These are phyloP conservation scores for Rossbeevera mucosa DNA, from an alignment of 768 basidiomycete genomes.

Conservation along the genomic window DNA sequence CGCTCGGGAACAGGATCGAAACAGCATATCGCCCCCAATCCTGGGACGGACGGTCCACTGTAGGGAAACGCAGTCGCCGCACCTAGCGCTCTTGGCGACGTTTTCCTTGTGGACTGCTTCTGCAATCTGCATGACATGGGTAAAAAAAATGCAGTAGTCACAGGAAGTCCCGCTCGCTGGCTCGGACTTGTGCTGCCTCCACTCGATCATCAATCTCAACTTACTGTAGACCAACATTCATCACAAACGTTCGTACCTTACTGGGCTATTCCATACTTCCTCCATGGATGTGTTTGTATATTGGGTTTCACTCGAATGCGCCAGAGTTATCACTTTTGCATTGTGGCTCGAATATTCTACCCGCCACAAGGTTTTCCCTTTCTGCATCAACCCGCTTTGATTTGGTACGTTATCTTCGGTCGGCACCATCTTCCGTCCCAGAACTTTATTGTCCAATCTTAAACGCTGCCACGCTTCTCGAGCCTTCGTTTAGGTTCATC, in stretches of 20 bases:
- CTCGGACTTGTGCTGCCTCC: not conserved
- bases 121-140: not conserved
- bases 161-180: not conserved
- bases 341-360: too few relatives aligned
- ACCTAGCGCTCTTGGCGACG: not conserved
- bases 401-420: too few relatives aligned
- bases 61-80: not conserved
- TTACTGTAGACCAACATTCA: not conserved
- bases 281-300: constrained; percentile 1
- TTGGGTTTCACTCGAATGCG: not conserved
- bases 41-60: not conserved
- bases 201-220: not conserved
- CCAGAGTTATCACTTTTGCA: not conserved
- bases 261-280: not conserved
- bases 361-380: too few relatives aligned
- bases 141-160: not conserved
- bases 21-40: not conserved
- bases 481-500: too few relatives aligned
- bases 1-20: not conserved
- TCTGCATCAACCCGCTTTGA: too few relatives aligned
- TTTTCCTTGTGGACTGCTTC: not conserved
- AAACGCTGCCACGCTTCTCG: too few relatives aligned
- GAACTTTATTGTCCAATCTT: too few relatives aligned
- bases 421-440: too few relatives aligned
- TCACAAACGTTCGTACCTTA: not conserved